Evolutionary conservation across 768 basidiomycete genomes (phyloP).

Genomic region (Auriscalpium orientale): DNA sequence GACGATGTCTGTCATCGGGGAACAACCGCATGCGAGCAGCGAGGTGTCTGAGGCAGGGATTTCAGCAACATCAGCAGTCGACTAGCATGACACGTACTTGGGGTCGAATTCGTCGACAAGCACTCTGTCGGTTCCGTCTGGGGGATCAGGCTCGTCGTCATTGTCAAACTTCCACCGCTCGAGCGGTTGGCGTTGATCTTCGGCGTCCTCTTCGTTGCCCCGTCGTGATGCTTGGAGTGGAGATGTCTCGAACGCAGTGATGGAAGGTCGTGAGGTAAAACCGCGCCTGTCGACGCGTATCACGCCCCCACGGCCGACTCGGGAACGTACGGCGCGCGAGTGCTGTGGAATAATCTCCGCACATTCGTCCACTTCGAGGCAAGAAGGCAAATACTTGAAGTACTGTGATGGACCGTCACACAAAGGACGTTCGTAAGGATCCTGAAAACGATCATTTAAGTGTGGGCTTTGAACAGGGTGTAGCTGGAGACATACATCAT

Average conservation of each 20-base stretch:
- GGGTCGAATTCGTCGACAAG: conserved; percentile 67
- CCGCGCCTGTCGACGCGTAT: conserved; percentile 65
- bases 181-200: conserved; percentile 26
- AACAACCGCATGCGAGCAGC: too few relatives aligned
- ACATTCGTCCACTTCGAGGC: conserved; percentile 21
- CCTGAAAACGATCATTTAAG: conserved; percentile 30
- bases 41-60: too few relatives aligned
- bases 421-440: conserved; percentile 60
- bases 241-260: conserved; percentile 6
- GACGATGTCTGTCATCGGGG: too few relatives aligned
- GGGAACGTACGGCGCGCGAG: conserved; percentile 54
- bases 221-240: conserved; percentile 9
- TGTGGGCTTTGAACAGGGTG: conserved; percentile 29
- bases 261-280: conserved; percentile 7
- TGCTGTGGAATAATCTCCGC: conserved; percentile 22
- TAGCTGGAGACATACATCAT: conserved; percentile 38
- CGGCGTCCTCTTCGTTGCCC: conserved; percentile 31
- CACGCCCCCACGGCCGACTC: conserved; percentile 79
- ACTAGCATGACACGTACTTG: conserved; percentile 27
- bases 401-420: conserved; percentile 52
- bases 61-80: too few relatives aligned
- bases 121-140: conserved; percentile 60
- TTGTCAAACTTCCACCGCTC: conserved; percentile 66
- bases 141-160: conserved; percentile 48
- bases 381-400: conserved; percentile 52